These are phyloP conservation scores for Aaosphaeria arxii DNA, from an alignment of 2,329 filamentous ascomycete genomes.

Conservation along the genomic window DNA sequence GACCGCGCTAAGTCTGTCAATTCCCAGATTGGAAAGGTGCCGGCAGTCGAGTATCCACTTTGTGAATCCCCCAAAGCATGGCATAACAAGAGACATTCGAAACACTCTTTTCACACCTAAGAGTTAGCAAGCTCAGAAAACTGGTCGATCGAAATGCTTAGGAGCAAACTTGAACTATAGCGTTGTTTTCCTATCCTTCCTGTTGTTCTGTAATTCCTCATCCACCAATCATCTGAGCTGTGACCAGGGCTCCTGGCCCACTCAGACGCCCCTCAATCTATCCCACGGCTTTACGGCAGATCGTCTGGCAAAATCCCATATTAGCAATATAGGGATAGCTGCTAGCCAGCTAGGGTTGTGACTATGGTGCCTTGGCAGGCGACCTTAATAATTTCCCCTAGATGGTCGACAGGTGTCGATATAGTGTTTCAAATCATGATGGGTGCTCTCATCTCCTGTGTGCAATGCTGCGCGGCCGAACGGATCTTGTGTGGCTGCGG, in stretches of 20 bases:
- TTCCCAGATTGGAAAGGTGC: too few relatives aligned
- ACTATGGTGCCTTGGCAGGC: background rate
- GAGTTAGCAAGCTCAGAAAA: too few relatives aligned
- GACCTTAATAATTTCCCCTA: background rate
- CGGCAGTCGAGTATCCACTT: too few relatives aligned
- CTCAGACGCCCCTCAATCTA: slow-evolving; percentile 1
- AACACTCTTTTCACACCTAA: too few relatives aligned
- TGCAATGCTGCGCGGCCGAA: background rate
- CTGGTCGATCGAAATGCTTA: too few relatives aligned
- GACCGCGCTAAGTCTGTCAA: slow-evolving; percentile 1
- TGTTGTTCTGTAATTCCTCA: too few relatives aligned
- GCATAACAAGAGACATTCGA: too few relatives aligned
- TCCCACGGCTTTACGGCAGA: slow-evolving; percentile 9
- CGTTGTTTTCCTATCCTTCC: too few relatives aligned
- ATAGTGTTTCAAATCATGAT: background rate
- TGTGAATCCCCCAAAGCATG: too few relatives aligned
- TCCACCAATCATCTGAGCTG: too few relatives aligned
- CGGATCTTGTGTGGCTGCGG: background rate
- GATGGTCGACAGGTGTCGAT: background rate
- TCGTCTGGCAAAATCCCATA: slow-evolving; percentile 1
- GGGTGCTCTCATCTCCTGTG: background rate
- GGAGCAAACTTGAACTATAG: too few relatives aligned
- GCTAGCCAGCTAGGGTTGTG: background rate
- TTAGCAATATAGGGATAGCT: background rate
- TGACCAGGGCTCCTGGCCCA: too few relatives aligned